phyloP scores from a whole-genome alignment of 1,284 basidiomycete genomes.

The Ganoderma sinense region DNA sequence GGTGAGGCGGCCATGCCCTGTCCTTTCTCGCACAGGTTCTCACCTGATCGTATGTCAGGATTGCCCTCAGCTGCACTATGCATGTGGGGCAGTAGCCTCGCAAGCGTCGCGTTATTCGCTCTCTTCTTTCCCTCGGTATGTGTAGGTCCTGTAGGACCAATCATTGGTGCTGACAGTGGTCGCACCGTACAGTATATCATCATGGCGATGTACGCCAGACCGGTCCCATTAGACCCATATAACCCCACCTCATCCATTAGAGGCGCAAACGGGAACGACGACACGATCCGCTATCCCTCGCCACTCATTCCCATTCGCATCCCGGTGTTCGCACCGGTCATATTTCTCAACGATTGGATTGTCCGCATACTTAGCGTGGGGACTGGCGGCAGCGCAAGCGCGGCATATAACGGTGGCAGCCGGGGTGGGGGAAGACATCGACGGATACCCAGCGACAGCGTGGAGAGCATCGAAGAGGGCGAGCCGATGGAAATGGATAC shows the following conservation, averaged over 20 bases:
- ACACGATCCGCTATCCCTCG: conserved; percentile 64
- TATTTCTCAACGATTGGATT: conserved; percentile 78
- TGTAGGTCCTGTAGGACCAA: conserved; percentile 1
- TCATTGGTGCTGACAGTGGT: not conserved
- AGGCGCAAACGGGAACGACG: conserved; percentile 41
- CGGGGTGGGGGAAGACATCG: conserved; percentile 22
- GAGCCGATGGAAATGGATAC: conserved; percentile 41
- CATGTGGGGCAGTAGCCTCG: conserved; percentile 73
- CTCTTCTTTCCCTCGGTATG: conserved; percentile 78
- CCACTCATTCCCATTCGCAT: conserved; percentile 81
- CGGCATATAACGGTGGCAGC: conserved; percentile 4
- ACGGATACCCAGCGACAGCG: conserved; percentile 47
- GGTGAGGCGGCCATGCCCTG: conserved; percentile 51
- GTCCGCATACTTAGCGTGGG: conserved; percentile 70
- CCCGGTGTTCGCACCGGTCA: conserved; percentile 74
- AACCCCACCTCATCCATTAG: conserved; percentile 54
- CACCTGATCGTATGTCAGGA: conserved; percentile 44
- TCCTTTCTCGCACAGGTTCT: not conserved
- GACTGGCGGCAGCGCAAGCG: conserved; percentile 22
- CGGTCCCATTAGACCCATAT: conserved; percentile 74
- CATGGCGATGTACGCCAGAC: conserved; percentile 76
- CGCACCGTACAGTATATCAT: conserved; percentile 68
- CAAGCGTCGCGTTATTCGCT: conserved; percentile 81
- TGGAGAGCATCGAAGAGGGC: conserved; percentile 63
- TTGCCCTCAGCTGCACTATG: conserved; percentile 73